Evolutionary conservation across 768 basidiomycete species (phyloP).

Genomic region (Pisolithus orientalis): DNA sequence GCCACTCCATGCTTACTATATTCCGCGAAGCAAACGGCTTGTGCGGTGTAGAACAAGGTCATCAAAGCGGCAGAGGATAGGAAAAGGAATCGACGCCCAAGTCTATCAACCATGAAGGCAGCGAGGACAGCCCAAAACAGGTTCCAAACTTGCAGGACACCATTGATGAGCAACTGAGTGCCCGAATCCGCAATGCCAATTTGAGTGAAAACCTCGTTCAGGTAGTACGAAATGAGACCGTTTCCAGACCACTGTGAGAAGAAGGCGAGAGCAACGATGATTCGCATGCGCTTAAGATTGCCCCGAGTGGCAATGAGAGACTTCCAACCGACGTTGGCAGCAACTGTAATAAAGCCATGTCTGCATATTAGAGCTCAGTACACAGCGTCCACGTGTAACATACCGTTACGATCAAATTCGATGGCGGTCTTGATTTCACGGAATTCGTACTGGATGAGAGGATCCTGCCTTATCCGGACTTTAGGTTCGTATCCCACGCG

Average conservation of each 20-base stretch:
- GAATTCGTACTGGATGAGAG: conserved; percentile 67
- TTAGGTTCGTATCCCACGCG: background rate
- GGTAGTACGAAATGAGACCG: conserved; percentile 80
- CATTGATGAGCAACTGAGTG: conserved; percentile 77
- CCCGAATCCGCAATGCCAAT: conserved; percentile 59
- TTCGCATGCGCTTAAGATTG: conserved; percentile 70
- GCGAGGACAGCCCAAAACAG: conserved; percentile 54
- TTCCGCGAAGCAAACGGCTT: conserved; percentile 59
- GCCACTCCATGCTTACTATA: conserved; percentile 38
- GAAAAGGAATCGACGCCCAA: conserved; percentile 70
- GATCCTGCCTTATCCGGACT: conserved; percentile 39
- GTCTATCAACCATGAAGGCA: conserved; percentile 53
- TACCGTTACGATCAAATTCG: conserved; percentile 51
- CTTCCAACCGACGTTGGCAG: conserved; percentile 60
- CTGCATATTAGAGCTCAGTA: background rate
- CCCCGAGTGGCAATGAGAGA: conserved; percentile 60
- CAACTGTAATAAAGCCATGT: conserved; percentile 27
- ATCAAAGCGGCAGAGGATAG: conserved; percentile 53
- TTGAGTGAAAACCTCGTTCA: conserved; percentile 62
- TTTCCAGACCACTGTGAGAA: conserved; percentile 87
- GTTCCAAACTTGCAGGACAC: conserved; percentile 82
- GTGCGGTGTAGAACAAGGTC: conserved; percentile 59
- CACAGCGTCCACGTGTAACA: background rate
- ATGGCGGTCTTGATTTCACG: conserved; percentile 78
- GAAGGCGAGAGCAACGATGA: conserved; percentile 73